Evolutionary conservation across 2,329 filamentous ascomycete genomes (phyloP).

Genomic region (Trichoderma gracile): DNA sequence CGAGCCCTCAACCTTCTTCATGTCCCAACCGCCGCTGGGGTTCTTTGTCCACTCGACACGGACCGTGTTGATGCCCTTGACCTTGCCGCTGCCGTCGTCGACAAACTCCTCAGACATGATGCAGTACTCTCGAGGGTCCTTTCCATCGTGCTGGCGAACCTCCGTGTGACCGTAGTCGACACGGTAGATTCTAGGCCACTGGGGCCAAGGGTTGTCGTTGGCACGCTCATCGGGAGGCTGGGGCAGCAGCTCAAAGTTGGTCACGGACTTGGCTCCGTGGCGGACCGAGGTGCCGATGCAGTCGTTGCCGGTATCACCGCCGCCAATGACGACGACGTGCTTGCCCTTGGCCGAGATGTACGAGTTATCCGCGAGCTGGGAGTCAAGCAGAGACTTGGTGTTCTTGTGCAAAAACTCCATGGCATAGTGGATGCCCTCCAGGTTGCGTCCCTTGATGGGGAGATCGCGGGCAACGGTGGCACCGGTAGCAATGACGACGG

Average conservation of each 20-base stretch:
- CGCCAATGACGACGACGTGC: conserved; percentile 93
- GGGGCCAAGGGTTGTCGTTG: conserved; percentile 94
- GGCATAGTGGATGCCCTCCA: conserved; percentile 90
- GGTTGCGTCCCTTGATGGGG: conserved; percentile 82
- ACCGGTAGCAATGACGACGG: conserved; percentile 88
- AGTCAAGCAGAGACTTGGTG: conserved; percentile 95
- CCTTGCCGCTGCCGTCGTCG: conserved; percentile 79
- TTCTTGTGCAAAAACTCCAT: conserved; percentile 98
- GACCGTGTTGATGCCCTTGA: conserved; percentile 94
- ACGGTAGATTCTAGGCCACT: conserved; percentile 97
- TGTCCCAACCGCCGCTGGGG: conserved; percentile 89
- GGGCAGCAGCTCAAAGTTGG: conserved; percentile 93
- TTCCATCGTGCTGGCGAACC: conserved; percentile 93
- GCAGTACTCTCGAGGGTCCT: conserved; percentile 94
- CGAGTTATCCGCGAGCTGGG: conserved; percentile 74
- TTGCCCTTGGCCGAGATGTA: conserved; percentile 97
- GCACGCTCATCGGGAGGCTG: conserved; percentile 90
- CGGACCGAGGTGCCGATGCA: conserved; percentile 96
- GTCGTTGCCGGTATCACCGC: conserved; percentile 96
- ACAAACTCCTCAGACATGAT: conserved; percentile 98
- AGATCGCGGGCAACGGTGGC: conserved; percentile 91
- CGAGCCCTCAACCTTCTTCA: conserved; percentile 93
- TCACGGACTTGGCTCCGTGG: conserved; percentile 91
- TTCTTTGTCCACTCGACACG: conserved; percentile 96
- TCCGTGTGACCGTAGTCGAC: conserved; percentile 98